Conservation (phyloP, 202 grass and related monocot genomes). For the Zoysia matrella region DNA sequence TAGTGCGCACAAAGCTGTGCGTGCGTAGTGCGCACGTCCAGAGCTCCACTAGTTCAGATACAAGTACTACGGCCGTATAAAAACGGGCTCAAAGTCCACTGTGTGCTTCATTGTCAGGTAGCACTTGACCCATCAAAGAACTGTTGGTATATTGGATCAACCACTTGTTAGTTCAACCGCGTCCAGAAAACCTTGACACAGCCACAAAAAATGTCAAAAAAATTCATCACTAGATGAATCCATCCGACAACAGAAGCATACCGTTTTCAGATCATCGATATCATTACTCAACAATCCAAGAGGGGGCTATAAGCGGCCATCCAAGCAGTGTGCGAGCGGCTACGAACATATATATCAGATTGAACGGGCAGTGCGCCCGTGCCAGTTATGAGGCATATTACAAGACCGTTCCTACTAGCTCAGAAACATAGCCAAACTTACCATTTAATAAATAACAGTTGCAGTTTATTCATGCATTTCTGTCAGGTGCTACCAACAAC, state of each 20-base stretch:
- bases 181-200: background rate
- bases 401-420: conserved; percentile 28
- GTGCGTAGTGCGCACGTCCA: conserved; percentile 4
- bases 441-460: conserved; percentile 42
- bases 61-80: background rate
- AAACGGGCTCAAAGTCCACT: background rate
- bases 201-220: background rate
- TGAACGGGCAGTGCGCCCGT: background rate
- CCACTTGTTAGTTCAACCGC: background rate
- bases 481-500: conserved; percentile 42
- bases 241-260: background rate
- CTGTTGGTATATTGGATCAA: background rate
- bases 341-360: background rate
- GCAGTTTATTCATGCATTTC: conserved; percentile 54
- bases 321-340: background rate
- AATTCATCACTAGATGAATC: background rate
- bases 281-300: background rate
- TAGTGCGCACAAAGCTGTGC: background rate
- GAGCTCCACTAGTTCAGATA: background rate
- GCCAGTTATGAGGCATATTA: conserved; percentile 18
- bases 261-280: background rate
- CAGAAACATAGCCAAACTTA: conserved; percentile 25
- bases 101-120: background rate
- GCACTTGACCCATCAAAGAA: background rate
- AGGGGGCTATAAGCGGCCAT: background rate